Evolutionary conservation across 2,329 filamentous ascomycete species (phyloP).

Genomic region (Penicillium sp.): DNA sequence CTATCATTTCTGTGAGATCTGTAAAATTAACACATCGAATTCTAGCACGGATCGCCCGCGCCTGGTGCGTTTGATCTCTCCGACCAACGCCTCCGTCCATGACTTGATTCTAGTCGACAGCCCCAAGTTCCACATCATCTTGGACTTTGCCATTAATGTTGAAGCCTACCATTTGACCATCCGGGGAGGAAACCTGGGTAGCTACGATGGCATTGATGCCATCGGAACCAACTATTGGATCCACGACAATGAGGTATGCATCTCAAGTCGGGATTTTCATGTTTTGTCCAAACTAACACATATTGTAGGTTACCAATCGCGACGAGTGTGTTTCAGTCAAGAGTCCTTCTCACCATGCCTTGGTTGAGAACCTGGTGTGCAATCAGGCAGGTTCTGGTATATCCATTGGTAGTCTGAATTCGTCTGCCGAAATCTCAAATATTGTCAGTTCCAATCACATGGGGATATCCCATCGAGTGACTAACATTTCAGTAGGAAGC

Average conservation of each 20-base stretch:
- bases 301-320: conserved; percentile 34
- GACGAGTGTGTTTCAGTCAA: conserved; percentile 44
- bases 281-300: not conserved
- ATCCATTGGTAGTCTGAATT: conserved; percentile 39
- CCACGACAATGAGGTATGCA: conserved; percentile 35
- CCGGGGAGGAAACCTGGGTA: conserved; percentile 38
- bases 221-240: conserved; percentile 40
- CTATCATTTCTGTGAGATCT: not conserved
- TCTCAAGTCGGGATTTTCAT: not conserved
- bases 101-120: conserved; percentile 36
- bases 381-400: conserved; percentile 41
- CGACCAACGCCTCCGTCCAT: conserved; percentile 30
- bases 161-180: conserved; percentile 43
- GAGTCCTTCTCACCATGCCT: conserved; percentile 36
- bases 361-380: conserved; percentile 40
- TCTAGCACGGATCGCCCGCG: conserved; percentile 21
- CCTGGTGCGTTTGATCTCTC: conserved; percentile 27
- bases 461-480: not conserved
- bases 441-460: conserved; percentile 16
- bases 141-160: conserved; percentile 38
- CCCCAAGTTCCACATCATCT: conserved; percentile 41
- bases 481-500: conserved; percentile 22
- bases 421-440: conserved; percentile 33
- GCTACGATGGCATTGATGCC: conserved; percentile 41
- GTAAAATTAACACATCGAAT: not conserved